These are phyloP conservation scores for Helminthosporium solani DNA, from an alignment of 2,329 filamentous ascomycete genomes.

Conservation along the genomic window DNA sequence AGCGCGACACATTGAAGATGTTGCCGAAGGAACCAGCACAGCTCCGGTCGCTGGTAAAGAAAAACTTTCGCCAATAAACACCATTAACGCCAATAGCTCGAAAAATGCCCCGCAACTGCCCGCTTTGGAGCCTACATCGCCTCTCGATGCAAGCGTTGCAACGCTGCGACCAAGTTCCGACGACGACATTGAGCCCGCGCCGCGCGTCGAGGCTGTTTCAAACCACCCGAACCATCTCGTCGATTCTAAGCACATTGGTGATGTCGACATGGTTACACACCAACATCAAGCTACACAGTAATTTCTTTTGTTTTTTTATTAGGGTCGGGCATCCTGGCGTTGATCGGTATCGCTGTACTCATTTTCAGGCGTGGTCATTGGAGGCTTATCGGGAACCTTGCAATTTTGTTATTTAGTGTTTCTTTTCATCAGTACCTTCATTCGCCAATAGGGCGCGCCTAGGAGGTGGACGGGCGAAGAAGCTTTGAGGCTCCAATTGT, in stretches of 20 bases:
- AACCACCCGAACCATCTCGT: constrained; percentile 25
- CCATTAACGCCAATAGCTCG: constrained; percentile 24
- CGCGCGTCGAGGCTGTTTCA: constrained; percentile 22
- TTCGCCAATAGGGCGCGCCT: background rate
- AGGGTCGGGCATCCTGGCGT: constrained; percentile 6
- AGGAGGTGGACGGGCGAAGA: background rate
- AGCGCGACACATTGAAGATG: constrained; percentile 45
- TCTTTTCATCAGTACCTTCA: background rate
- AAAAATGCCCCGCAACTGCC: constrained; percentile 6
- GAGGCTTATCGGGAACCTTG: background rate
- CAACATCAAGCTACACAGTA: constrained; percentile 35
- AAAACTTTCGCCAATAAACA: constrained; percentile 10
- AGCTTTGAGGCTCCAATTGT: background rate
- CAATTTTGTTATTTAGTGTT: background rate
- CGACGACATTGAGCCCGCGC: constrained; percentile 26
- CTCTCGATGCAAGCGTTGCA: constrained; percentile 28
- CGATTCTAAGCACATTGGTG: constrained; percentile 38
- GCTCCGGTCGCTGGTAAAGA: background rate
- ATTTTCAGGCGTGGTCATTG: background rate
- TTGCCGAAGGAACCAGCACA: constrained; percentile 13
- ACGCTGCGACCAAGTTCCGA: constrained; percentile 26
- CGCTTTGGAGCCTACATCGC: constrained; percentile 11
- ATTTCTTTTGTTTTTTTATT: constrained; percentile 6
- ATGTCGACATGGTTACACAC: constrained; percentile 31
- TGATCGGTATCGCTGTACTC: background rate